Percentiles rank a stretch among this genome's conserved stretches.
phyloP scores from a whole-genome alignment of 306 rosid genomes.

The Crataegus laevigata region DNA sequence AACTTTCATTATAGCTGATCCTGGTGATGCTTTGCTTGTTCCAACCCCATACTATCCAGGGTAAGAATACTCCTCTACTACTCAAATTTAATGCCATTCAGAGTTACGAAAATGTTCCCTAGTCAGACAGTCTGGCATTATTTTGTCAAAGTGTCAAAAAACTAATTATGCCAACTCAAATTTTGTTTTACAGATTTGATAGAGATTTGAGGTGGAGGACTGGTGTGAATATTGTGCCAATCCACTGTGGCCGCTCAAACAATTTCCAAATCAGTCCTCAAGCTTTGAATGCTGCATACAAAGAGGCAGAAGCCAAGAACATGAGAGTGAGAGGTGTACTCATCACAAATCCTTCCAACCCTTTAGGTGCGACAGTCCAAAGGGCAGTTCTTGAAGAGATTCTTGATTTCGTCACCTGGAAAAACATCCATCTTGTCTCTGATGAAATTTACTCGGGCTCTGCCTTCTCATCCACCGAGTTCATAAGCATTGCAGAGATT shows the following conservation, averaged over 20 bases:
- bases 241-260: slow-evolving; percentile 75
- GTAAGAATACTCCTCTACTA: slow-evolving; percentile 22
- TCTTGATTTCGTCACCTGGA: slow-evolving; percentile 51
- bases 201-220: slow-evolving; percentile 97
- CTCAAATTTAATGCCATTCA: neutral
- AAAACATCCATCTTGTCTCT: slow-evolving; percentile 86
- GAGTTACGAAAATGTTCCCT: neutral
- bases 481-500: slow-evolving; percentile 63
- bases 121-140: neutral
- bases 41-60: slow-evolving; percentile 97
- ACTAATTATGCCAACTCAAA: neutral
- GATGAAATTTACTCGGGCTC: slow-evolving; percentile 98
- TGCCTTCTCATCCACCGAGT: slow-evolving; percentile 53
- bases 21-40: slow-evolving; percentile 81
- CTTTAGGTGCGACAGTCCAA: slow-evolving; percentile 65
- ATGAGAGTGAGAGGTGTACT: slow-evolving; percentile 56
- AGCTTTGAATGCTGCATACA: slow-evolving; percentile 65
- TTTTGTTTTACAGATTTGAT: slow-evolving; percentile 54
- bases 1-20: slow-evolving; percentile 80
- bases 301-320: slow-evolving; percentile 41
- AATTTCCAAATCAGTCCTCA: slow-evolving; percentile 63
- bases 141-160: neutral
- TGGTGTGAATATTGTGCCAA: slow-evolving; percentile 74
- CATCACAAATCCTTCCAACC: slow-evolving; percentile 90
- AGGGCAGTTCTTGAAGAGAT: slow-evolving; percentile 46